A percentile compares a stretch with the other conserved stretches of the same genome.
These are phyloP conservation scores for Sungouiella blattae DNA, from an alignment of 805 yeast genomes.

Conservation along the genomic window DNA sequence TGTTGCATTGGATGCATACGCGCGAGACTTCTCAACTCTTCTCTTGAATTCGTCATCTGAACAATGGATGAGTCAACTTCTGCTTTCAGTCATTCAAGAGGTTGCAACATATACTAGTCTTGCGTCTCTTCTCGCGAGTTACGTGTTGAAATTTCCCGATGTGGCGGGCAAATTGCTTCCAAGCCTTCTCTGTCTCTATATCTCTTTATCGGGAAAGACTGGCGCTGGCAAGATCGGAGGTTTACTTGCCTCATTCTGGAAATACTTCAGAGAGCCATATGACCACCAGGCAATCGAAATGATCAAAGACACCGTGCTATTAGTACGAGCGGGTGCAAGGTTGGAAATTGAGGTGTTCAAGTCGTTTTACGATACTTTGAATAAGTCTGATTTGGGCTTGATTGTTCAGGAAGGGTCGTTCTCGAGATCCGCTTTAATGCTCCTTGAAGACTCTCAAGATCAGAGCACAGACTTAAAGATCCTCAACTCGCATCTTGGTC, in stretches of 20 bases:
- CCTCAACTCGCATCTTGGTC: constrained; percentile 6
- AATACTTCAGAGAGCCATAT: constrained; percentile 1
- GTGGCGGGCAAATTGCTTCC: constrained; percentile 26
- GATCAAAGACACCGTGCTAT: constrained; percentile 21
- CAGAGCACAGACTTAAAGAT: constrained; percentile 1
- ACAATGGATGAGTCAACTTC: constrained; percentile 27
- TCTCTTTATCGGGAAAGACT: constrained; percentile 11
- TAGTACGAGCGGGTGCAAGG: constrained; percentile 41
- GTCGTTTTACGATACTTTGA: constrained; percentile 26
- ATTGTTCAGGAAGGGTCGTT: constrained; percentile 30
- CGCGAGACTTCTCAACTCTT: neutral
- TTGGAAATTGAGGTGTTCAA: constrained; percentile 22
- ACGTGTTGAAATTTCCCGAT: constrained; percentile 20
- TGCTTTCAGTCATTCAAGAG: constrained; percentile 32
- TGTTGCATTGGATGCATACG: too few species aligned
- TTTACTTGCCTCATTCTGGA: constrained; percentile 4
- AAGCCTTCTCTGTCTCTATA: constrained; percentile 21
- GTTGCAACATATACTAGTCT: constrained; percentile 24
- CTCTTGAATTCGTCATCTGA: constrained; percentile 16
- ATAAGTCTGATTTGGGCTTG: constrained; percentile 22
- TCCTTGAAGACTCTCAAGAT: constrained; percentile 42
- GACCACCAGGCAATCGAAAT: constrained; percentile 12
- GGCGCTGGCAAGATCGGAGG: constrained; percentile 1
- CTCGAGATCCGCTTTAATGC: constrained; percentile 43
- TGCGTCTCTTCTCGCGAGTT: constrained; percentile 30